These are phyloP conservation scores for Sugiyamaella grinbergsii DNA, from an alignment of 1,139 yeast genomes.

Conservation along the genomic window DNA sequence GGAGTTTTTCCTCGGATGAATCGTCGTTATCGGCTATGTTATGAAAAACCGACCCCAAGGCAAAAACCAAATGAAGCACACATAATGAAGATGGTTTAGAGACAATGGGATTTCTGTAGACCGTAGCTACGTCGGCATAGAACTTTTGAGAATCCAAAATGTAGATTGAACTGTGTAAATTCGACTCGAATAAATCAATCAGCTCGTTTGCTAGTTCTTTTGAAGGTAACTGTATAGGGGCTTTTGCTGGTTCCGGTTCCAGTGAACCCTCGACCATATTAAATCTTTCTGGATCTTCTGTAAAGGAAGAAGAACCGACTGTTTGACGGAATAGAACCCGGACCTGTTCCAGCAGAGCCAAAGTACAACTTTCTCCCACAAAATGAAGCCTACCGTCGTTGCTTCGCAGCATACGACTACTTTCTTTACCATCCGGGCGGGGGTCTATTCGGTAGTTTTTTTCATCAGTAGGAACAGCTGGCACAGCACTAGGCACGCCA, in stretches of 20 bases:
- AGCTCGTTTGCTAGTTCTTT: conserved; percentile 38
- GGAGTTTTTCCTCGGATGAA: background rate
- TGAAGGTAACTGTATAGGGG: conserved; percentile 42
- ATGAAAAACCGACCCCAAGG: conserved; percentile 40
- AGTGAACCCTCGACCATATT: conserved; percentile 43
- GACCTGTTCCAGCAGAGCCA: conserved; percentile 42
- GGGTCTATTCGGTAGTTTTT: conserved; percentile 13
- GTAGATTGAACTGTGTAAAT: conserved; percentile 46
- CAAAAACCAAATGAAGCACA: conserved; percentile 46
- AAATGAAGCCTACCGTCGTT: conserved; percentile 32
- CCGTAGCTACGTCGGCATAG: conserved; percentile 36
- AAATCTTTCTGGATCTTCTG: conserved; percentile 45
- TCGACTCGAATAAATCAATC: conserved; percentile 41
- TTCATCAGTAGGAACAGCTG: no score
- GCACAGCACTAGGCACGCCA: no score
- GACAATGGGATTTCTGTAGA: conserved; percentile 41
- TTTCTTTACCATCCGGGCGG: conserved; percentile 16
- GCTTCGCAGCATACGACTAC: conserved; percentile 18
- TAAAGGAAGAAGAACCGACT: conserved; percentile 41
- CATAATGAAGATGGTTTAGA: conserved; percentile 38
- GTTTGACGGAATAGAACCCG: conserved; percentile 39
- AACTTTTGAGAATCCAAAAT: conserved; percentile 45
- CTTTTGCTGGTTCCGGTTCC: conserved; percentile 28
- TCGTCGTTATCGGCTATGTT: background rate
- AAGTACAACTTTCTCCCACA: conserved; percentile 44